phyloP scores from a whole-genome alignment of 331 rosid species.

The Quercus tomentella region DNA sequence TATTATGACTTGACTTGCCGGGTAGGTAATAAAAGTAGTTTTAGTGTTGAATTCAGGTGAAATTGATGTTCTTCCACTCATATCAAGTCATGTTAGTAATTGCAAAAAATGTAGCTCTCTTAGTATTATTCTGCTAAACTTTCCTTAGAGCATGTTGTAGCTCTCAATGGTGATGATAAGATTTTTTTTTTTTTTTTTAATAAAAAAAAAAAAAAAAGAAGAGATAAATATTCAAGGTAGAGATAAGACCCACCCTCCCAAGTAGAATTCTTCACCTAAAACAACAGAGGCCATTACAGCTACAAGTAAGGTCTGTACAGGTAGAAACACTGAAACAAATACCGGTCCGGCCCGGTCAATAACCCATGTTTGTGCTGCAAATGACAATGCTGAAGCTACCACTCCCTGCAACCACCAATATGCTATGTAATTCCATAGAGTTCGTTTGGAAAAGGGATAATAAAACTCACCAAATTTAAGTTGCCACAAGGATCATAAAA shows the following conservation, averaged over 20 bases:
- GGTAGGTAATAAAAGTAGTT: too few species aligned
- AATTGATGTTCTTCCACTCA: too few species aligned
- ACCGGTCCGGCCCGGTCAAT: constrained; percentile 76
- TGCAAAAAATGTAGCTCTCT: too few species aligned
- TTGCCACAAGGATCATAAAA: too few species aligned
- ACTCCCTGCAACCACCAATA: constrained; percentile 52
- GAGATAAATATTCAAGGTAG: neutral
- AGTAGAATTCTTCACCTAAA: constrained; percentile 71
- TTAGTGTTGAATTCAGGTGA: too few species aligned
- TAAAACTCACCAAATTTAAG: too few species aligned
- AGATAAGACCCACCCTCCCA: constrained; percentile 63
- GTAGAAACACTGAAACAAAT: constrained; percentile 67
- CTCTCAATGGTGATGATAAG: too few species aligned
- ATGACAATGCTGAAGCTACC: constrained; percentile 64
- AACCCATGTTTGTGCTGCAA: constrained; percentile 78
- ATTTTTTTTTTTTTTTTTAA: too few species aligned
- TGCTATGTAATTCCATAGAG: neutral
- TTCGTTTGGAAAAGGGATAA: neutral
- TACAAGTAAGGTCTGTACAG: constrained; percentile 70
- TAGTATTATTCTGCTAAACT: too few species aligned
- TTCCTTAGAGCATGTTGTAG: too few species aligned
- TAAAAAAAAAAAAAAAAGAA: neutral
- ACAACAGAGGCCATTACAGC: constrained; percentile 58
- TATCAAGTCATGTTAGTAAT: too few species aligned
- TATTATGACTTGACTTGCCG: too few species aligned